These are phyloP conservation scores for Aspergillaceae sp. DNA, from an alignment of 2,329 filamentous ascomycete genomes.

Conservation along the genomic window DNA sequence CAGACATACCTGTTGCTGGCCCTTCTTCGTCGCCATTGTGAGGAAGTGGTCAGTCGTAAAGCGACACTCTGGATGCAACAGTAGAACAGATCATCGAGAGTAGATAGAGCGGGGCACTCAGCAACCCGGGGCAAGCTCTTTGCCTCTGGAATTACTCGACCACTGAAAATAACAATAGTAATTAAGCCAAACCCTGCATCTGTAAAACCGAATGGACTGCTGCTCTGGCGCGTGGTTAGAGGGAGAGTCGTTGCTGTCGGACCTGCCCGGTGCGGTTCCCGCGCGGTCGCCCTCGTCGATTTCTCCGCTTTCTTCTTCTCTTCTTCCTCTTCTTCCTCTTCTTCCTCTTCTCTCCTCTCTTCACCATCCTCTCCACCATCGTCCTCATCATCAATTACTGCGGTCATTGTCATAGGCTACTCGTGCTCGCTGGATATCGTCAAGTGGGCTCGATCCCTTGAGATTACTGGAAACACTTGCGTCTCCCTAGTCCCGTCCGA, in stretches of 20 bases:
- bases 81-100: constrained; percentile 8
- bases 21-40: constrained; percentile 45
- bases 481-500: neutral
- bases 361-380: constrained; percentile 1
- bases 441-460: neutral
- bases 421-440: neutral
- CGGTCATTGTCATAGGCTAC: neutral
- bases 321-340: constrained; percentile 12
- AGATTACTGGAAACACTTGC: neutral
- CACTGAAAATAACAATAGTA: no score
- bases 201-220: neutral
- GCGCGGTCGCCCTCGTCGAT: constrained; percentile 12
- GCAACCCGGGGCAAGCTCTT: neutral
- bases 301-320: constrained; percentile 13
- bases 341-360: constrained; percentile 4
- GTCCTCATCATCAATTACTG: neutral
- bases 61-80: constrained; percentile 8
- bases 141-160: neutral
- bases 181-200: neutral
- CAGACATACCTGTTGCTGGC: constrained; percentile 58
- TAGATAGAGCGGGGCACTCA: neutral
- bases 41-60: constrained; percentile 5
- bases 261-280: neutral
- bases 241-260: neutral
- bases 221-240: neutral